Base-by-base conservation (phyloP, 441 rosid genomes). In the Pelargonium fulgidum region DNA sequence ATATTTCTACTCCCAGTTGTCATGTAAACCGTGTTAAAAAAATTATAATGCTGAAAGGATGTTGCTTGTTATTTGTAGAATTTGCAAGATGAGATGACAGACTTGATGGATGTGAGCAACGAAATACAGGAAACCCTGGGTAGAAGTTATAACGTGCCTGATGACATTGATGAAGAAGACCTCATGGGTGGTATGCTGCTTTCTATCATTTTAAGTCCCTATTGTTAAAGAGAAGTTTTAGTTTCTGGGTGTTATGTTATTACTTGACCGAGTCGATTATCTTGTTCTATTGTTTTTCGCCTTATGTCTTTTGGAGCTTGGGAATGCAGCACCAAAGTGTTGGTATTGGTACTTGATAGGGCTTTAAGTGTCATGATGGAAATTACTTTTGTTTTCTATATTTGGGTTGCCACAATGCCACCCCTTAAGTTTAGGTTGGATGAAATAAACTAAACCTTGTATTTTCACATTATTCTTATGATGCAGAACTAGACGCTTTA, bases 11-110 rank as follows among this genome's bases (percentile, higher is more conserved):
- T 50, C 36, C 36, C 36, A 29, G 5, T 5, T n/a, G 14, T n/a
- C 12, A 7, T 54, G 45, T 45, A 77, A n/a, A 9, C 9, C 64
- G 71, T 17, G 71, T 59, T 20, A 16, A 29, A 64, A 39, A 71
- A 65, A 56, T 66, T 72, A 45, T 68, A 33, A 61, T 68, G 45
- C 67, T 75, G 50, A 65, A 74, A 44, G n/a, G 19, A 20, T 20
- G 24, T 12, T 20, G 59, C 59, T 65, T 79, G 62, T 74, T 33
- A 26, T 61, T 16, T 74, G 67, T 77, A 93, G 99, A 95, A 85
- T 77, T 75, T 95, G 87, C 99, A 95, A 92, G 99, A 95, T 75
- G 99, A 95, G 85, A 95, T 95, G 99, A 87, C 85, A 91, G 96
- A 94, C 86, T 72, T 92, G 76, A 89, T 92, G 99, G 99, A 95